Conservation (phyloP, 2,329 filamentous ascomycete genomes). For the Aspergillus tubingensis region DNA sequence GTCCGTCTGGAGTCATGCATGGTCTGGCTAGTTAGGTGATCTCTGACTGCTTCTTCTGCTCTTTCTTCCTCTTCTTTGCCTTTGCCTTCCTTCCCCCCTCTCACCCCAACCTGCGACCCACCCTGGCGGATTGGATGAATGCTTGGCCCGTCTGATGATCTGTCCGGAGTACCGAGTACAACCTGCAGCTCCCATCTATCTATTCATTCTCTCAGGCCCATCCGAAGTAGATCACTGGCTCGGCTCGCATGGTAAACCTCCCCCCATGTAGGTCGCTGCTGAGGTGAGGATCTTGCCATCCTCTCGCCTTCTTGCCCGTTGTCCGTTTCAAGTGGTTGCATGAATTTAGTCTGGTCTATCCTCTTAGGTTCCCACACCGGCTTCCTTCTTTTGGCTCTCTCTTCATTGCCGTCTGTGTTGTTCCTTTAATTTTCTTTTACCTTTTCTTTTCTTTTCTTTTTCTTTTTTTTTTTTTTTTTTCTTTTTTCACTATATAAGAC, state of each 20-base stretch:
- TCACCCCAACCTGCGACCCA: neutral
- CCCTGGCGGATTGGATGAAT: neutral
- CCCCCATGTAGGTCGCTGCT: neutral
- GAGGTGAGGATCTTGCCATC: neutral
- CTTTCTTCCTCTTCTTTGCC: too few relatives aligned
- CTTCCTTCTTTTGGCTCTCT: neutral
- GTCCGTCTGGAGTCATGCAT: neutral
- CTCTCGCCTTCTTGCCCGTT: neutral
- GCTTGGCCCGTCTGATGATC: slow-evolving; percentile 2
- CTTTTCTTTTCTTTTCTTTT: too few relatives aligned
- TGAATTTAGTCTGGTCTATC: neutral
- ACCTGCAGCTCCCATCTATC: neutral
- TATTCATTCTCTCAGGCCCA: neutral
- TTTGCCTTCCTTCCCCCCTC: too few relatives aligned
- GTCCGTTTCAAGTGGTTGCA: neutral
- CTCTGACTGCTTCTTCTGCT: too few relatives aligned
- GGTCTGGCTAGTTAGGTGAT: neutral
- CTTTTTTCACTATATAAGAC: neutral
- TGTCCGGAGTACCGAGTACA: neutral
- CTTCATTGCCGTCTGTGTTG: neutral
- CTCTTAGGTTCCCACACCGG: neutral
- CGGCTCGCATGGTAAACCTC: neutral
- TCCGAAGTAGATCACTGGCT: neutral
- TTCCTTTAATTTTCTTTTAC: neutral
- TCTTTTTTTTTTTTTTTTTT: too few relatives aligned